Conservation (phyloP, 768 basidiomycete genomes). For the Kwoniella europaea region DNA sequence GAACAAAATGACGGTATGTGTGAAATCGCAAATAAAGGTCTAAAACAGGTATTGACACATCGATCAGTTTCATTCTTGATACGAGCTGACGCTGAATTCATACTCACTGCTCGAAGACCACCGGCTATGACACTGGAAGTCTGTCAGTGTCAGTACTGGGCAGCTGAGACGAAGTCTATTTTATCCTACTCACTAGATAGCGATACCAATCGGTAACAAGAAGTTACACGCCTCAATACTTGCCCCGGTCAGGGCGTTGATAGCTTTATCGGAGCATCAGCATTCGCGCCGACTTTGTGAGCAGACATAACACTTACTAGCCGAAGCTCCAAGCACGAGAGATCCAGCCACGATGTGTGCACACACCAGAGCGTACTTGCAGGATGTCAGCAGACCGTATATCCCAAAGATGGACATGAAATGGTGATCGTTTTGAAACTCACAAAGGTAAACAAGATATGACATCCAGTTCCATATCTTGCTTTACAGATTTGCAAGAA, state of each 20-base stretch:
- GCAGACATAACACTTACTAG: constrained; percentile 37
- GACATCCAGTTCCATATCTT: constrained; percentile 52
- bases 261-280: constrained; percentile 33
- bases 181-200: constrained; percentile 55
- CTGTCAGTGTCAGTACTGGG: not conserved
- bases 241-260: constrained; percentile 63
- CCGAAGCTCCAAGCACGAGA: constrained; percentile 63
- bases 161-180: not conserved
- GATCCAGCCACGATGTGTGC: constrained; percentile 65
- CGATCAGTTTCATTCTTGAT: not conserved
- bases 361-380: constrained; percentile 63
- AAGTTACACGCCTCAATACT: constrained; percentile 62
- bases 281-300: not conserved
- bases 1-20: constrained; percentile 63
- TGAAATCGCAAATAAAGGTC: constrained; percentile 57
- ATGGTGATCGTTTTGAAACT: constrained; percentile 35
- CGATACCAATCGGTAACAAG: constrained; percentile 62
- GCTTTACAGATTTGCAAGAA: constrained; percentile 65
- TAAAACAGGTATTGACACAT: constrained; percentile 8
- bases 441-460: constrained; percentile 53
- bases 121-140: constrained; percentile 26
- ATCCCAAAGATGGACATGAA: constrained; percentile 58
- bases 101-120: constrained; percentile 25
- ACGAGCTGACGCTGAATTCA: not conserved
- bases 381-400: constrained; percentile 34